These are phyloP conservation scores for Conringia planisiliqua DNA, from an alignment of 345 rosid genomes.

Conservation along the genomic window DNA sequence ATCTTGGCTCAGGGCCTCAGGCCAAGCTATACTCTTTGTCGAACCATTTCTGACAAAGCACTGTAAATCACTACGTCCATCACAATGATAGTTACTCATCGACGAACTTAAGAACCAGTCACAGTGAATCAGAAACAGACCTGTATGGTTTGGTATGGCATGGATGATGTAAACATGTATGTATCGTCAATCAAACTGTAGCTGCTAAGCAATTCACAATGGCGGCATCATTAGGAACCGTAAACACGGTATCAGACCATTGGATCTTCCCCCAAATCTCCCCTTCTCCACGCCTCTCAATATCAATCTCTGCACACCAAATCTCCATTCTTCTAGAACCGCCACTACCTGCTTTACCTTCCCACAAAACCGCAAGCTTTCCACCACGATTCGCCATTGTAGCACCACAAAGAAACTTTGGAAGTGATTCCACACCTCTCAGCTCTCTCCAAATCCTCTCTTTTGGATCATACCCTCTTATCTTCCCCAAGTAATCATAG, in stretches of 20 bases:
- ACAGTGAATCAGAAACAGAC: neutral
- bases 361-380: conserved; percentile 84
- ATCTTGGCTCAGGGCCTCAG: conserved; percentile 6
- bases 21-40: neutral
- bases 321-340: conserved; percentile 52
- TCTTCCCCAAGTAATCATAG: conserved; percentile 82
- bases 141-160: neutral
- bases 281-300: conserved; percentile 46
- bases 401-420: conserved; percentile 60
- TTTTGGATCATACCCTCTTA: conserved; percentile 64
- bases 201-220: conserved; percentile 73
- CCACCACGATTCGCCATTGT: conserved; percentile 87
- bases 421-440: conserved; percentile 59
- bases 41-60: neutral
- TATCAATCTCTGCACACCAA: conserved; percentile 70
- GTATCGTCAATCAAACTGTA: conserved; percentile 37
- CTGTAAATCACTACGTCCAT: neutral
- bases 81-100: neutral
- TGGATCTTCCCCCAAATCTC: conserved; percentile 60
- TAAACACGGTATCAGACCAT: conserved; percentile 59
- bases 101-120: neutral
- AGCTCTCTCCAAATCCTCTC: conserved; percentile 60
- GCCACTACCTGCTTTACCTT: conserved; percentile 38
- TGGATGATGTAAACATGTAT: neutral
- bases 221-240: conserved; percentile 48